These are phyloP conservation scores for Trifolium repens DNA, from an alignment of 306 rosid species.

Conservation along the genomic window DNA sequence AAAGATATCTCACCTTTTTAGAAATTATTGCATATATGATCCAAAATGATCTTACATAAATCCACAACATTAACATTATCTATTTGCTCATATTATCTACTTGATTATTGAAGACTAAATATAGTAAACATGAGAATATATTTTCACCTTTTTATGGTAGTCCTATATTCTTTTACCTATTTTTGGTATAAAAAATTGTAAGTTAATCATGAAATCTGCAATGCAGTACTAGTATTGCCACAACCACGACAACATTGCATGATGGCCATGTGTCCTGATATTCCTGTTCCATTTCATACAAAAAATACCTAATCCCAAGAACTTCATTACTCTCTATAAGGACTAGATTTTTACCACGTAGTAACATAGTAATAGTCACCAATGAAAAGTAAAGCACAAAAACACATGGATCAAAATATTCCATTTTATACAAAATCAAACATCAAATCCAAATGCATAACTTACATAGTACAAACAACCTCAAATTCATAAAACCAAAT, in stretches of 20 bases:
- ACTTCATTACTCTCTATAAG: neutral
- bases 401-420: constrained; percentile 26
- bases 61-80: no score
- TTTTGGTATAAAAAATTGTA: neutral
- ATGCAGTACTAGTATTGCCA: constrained; percentile 14
- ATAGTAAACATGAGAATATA: neutral
- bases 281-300: neutral
- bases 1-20: no score
- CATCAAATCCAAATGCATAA: constrained; percentile 35
- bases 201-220: neutral
- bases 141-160: neutral
- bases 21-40: no score
- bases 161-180: neutral
- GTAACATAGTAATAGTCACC: constrained; percentile 17
- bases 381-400: constrained; percentile 9
- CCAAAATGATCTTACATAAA: no score
- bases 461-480: constrained; percentile 40
- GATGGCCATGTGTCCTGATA: constrained; percentile 53
- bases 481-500: constrained; percentile 45
- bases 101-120: neutral
- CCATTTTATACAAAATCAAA: constrained; percentile 34
- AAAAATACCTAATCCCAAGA: constrained; percentile 32
- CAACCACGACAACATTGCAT: constrained; percentile 35
- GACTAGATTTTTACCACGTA: constrained; percentile 44
- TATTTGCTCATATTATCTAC: neutral